A percentile compares a stretch with the other conserved stretches of the same genome.
Evolutionary conservation across 371 early-diverging fungal genomes (phyloP).

Genomic region (Lichtheimia ramosa): DNA sequence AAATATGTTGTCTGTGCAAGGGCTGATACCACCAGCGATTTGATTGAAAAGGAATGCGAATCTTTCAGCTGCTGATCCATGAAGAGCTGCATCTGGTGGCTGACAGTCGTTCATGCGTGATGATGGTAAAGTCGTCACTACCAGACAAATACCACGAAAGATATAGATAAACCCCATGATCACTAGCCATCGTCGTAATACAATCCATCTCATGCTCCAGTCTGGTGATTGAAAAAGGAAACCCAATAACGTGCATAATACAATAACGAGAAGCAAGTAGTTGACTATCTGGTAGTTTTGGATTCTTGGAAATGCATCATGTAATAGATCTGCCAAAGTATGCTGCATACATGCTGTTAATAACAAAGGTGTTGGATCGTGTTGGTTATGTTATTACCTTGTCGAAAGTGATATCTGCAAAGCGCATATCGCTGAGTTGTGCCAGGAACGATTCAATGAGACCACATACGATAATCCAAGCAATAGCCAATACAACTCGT

Average conservation of each 20-base stretch:
- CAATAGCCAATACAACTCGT: constrained; percentile 17
- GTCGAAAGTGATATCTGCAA: constrained; percentile 6
- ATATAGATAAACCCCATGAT: constrained; percentile 60
- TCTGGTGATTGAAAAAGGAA: constrained; percentile 49
- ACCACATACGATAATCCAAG: constrained; percentile 33
- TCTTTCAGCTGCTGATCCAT: constrained; percentile 25
- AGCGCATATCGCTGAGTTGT: constrained; percentile 39
- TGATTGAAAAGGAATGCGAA: constrained; percentile 28
- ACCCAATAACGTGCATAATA: constrained; percentile 46
- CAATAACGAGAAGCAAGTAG: constrained; percentile 39
- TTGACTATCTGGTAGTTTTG: constrained; percentile 42
- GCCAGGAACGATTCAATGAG: constrained; percentile 39
- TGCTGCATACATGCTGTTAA: constrained; percentile 11
- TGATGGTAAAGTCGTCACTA: constrained; percentile 72
- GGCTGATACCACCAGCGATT: constrained; percentile 33
- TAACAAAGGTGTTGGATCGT: neutral
- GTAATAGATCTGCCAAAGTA: constrained; percentile 32
- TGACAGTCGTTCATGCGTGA: constrained; percentile 48
- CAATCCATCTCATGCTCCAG: constrained; percentile 52
- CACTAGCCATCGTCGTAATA: constrained; percentile 62
- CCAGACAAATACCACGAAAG: constrained; percentile 60
- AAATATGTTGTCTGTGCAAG: constrained; percentile 77
- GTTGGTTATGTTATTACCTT: neutral
- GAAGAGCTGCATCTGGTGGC: constrained; percentile 32
- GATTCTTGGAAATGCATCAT: constrained; percentile 37